Base-by-base conservation (phyloP, 2,329 filamentous ascomycete species). In the Calonectria leucothoes region DNA sequence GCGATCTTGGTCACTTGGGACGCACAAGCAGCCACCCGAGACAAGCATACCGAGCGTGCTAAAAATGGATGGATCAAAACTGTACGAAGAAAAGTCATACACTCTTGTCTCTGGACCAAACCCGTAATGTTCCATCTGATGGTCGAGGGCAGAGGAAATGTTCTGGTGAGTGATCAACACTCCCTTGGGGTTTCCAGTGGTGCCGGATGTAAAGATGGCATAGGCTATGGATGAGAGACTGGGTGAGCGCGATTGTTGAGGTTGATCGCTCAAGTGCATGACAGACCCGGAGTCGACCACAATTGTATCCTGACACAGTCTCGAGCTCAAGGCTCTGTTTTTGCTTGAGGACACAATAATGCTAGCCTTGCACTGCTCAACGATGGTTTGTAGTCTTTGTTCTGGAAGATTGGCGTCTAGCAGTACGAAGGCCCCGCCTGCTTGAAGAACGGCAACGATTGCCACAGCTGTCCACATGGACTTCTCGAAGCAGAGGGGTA, bases 1-100 rank as follows among this genome's bases (percentile, higher is more conserved):
- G 6, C 88, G 85, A 63, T 89, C 86, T 37, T 87, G 84, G 23
- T 91, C 89, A 1, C 87, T 88, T 1, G 89, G 88, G n/a, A 90
- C 87, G 75, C 88, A 89, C 11, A 89, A 82, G 70, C 87, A 89
- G 14, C 86, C 88, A 33, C 88, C 88, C 1, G 59, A 48, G 11
- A 55, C 39, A 0, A 81, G 72, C 3, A 76, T 66, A 3, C 55
- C 66, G 15, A 79, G 74, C 1, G 72, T 49, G 4, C 78, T 73
- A 0, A 57, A 39, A 4, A 78, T 63, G 12, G 74, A 74, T 12
- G 64, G 70, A 39, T 79, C 80, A 65, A 81, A 81, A 39, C 59
- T 73, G 59, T 79, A 77, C 4, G 76, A 73, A 10, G 77, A 67
- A 73, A 79, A 79, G 35, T 79, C 69, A 55, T 69, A 76, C 12